Evolutionary conservation across 768 basidiomycete genomes (phyloP).

Genomic region (Podaxis pistillaris): DNA sequence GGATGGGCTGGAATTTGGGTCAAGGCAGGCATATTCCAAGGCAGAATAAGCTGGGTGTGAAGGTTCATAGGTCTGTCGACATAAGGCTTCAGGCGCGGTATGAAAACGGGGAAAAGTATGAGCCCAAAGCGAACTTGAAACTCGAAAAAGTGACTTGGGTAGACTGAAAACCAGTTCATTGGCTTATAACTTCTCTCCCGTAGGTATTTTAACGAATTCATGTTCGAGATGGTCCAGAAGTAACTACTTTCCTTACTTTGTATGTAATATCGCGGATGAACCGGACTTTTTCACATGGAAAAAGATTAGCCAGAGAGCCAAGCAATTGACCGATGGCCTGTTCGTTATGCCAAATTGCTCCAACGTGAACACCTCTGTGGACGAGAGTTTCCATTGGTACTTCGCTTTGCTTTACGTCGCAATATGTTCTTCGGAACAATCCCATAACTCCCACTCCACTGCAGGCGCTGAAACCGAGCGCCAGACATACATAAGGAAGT

Average conservation of each 20-base stretch:
- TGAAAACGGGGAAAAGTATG: slow-evolving; percentile 33
- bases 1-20: slow-evolving; percentile 33
- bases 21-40: slow-evolving; percentile 39
- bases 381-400: neutral
- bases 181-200: neutral
- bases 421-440: no score
- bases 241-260: neutral
- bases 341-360: neutral
- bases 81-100: slow-evolving; percentile 51
- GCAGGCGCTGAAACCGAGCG: no score
- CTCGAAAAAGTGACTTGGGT: slow-evolving; percentile 32
- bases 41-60: slow-evolving; percentile 35
- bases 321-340: neutral
- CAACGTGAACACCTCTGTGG: neutral
- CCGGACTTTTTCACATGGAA: neutral
- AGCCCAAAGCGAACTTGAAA: slow-evolving; percentile 36
- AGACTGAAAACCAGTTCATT: slow-evolving; percentile 24
- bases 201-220: neutral
- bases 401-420: neutral
- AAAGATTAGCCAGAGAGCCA: neutral
- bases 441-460: no score
- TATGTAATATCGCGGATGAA: neutral
- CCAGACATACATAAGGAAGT: no score
- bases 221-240: neutral
- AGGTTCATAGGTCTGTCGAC: slow-evolving; percentile 50